These are phyloP conservation scores for Rhodotorula diobovata DNA, from an alignment of 768 basidiomycete genomes.

Conservation along the genomic window DNA sequence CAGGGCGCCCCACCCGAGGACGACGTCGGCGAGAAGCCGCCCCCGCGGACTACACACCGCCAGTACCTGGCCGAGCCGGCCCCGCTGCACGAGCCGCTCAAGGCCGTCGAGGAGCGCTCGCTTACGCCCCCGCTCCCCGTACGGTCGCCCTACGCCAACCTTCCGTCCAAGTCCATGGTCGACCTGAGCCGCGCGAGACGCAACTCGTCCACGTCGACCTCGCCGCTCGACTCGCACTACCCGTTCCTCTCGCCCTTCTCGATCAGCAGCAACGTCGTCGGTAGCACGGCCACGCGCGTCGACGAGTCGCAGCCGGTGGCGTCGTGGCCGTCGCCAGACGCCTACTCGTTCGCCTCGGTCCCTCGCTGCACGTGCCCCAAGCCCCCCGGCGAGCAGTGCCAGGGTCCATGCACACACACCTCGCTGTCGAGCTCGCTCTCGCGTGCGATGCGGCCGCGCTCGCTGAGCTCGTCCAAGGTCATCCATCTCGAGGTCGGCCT, in stretches of 20 bases:
- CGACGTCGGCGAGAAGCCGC: no score
- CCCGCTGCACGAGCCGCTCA: no score
- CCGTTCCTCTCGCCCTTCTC: not conserved
- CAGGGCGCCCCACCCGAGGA: no score
- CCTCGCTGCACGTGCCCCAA: not conserved
- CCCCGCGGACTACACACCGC: no score
- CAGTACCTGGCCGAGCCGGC: no score
- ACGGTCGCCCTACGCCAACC: not conserved
- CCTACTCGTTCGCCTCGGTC: slow-evolving; percentile 8
- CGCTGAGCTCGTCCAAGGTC: slow-evolving; percentile 1
- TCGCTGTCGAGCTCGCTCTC: not conserved
- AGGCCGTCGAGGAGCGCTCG: no score
- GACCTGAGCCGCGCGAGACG: not conserved
- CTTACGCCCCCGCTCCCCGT: no score
- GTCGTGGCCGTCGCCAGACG: slow-evolving; percentile 7
- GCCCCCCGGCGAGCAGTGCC: not conserved
- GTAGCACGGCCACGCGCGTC: not conserved
- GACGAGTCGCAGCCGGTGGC: not conserved
- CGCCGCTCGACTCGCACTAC: not conserved
- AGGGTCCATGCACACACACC: not conserved
- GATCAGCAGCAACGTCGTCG: not conserved
- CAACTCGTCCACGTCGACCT: no score
- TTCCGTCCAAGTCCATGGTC: not conserved
- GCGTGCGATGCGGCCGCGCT: not conserved
- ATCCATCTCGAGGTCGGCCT: slow-evolving; percentile 20